These are phyloP conservation scores for Cyphellophora europaea DNA, from an alignment of 2,329 filamentous ascomycete species.

Conservation along the genomic window DNA sequence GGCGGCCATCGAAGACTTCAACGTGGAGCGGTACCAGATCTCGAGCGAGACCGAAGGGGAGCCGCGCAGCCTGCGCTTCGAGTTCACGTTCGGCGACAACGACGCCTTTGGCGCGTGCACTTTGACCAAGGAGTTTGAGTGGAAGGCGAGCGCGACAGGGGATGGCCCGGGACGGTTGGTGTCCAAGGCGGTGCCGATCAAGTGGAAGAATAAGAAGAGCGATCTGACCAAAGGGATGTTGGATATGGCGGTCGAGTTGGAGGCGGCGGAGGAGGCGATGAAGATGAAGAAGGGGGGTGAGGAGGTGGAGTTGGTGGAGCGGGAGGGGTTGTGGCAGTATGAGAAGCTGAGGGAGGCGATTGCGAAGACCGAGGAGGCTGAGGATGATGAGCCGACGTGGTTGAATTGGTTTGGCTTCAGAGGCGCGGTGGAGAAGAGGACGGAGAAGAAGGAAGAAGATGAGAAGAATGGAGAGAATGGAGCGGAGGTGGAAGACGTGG, in stretches of 20 bases:
- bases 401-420: conserved; percentile 83
- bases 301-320: conserved; percentile 14
- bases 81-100: conserved; percentile 71
- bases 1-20: conserved; percentile 57
- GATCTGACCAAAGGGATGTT: conserved; percentile 77
- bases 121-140: conserved; percentile 89
- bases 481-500: conserved; percentile 36
- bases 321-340: conserved; percentile 19
- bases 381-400: conserved; percentile 52
- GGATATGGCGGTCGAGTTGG: conserved; percentile 61
- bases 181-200: conserved; percentile 78
- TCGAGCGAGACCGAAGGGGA: conserved; percentile 53
- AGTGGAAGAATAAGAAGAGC: conserved; percentile 74
- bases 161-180: conserved; percentile 67
- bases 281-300: conserved; percentile 13
- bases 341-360: conserved; percentile 17
- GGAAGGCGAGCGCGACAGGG: conserved; percentile 32
- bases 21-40: conserved; percentile 74
- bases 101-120: conserved; percentile 69
- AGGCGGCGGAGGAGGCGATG: conserved; percentile 47
- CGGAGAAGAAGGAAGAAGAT: conserved; percentile 51
- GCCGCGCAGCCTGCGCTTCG: conserved; percentile 69
- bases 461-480: conserved; percentile 40
- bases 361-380: conserved; percentile 30
- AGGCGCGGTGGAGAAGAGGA: conserved; percentile 57